Conservation (phyloP, 2,329 filamentous ascomycete genomes). For the Volutella citrinella region DNA sequence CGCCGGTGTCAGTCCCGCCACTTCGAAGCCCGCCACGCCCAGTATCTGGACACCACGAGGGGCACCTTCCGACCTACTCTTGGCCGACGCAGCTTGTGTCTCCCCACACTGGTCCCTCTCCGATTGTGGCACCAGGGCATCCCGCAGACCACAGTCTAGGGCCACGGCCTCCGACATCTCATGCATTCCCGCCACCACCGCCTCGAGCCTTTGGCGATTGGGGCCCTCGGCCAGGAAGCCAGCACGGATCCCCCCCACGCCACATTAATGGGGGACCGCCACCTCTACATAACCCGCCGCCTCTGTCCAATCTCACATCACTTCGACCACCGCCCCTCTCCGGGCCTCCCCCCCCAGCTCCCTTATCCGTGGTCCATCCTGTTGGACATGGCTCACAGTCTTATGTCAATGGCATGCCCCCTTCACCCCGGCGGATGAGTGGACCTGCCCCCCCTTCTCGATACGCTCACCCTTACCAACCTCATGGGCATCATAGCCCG, state of each 20-base stretch:
- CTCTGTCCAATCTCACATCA: constrained; percentile 37
- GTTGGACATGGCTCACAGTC: constrained; percentile 28
- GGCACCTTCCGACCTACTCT: constrained; percentile 19
- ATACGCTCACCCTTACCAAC: constrained; percentile 38
- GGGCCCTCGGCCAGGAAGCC: constrained; percentile 45
- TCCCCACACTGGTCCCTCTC: constrained; percentile 19
- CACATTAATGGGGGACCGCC: constrained; percentile 49
- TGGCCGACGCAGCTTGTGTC: constrained; percentile 25
- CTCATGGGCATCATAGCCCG: constrained; percentile 22
- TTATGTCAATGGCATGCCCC: constrained; percentile 44
- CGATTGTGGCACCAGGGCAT: constrained; percentile 21
- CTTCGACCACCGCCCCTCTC: constrained; percentile 49
- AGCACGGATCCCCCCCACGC: constrained; percentile 45
- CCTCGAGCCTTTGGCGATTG: constrained; percentile 41
- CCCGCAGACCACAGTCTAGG: constrained; percentile 25
- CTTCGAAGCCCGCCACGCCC: constrained; percentile 28
- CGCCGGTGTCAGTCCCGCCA: constrained; percentile 18
- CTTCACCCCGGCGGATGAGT: constrained; percentile 45
- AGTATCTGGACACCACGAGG: constrained; percentile 24
- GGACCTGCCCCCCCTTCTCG: constrained; percentile 40
- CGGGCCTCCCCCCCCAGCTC: constrained; percentile 40
- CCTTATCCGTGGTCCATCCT: constrained; percentile 40
- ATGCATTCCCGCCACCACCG: constrained; percentile 27
- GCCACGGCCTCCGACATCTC: constrained; percentile 24
- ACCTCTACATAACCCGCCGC: constrained; percentile 27